These are phyloP conservation scores for Panaeolus cyanescens DNA, from an alignment of 768 basidiomycete genomes.

Conservation along the genomic window DNA sequence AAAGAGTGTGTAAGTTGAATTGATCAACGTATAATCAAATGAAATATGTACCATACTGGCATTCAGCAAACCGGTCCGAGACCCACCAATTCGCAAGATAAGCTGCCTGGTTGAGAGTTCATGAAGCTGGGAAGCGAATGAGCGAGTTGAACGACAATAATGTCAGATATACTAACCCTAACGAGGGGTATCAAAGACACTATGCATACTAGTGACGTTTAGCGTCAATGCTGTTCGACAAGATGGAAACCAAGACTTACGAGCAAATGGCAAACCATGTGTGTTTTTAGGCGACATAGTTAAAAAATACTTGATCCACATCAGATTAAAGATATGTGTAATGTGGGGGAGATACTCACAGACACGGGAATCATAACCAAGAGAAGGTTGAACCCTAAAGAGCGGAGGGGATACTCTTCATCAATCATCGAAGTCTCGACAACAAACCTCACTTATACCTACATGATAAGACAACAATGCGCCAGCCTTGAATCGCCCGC, in stretches of 20 bases:
- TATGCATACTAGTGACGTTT: slow-evolving; percentile 50
- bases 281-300: slow-evolving; percentile 47
- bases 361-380: slow-evolving; percentile 67
- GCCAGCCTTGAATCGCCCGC: slow-evolving; percentile 24
- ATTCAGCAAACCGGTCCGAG: slow-evolving; percentile 78
- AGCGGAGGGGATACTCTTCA: too few relatives aligned
- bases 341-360: slow-evolving; percentile 37
- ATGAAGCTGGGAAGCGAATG: slow-evolving; percentile 52
- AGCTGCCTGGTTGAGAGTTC: slow-evolving; percentile 77
- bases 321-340: not conserved
- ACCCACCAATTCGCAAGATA: slow-evolving; percentile 72
- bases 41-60: slow-evolving; percentile 65
- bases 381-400: slow-evolving; percentile 69
- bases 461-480: slow-evolving; percentile 28
- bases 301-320: slow-evolving; percentile 21
- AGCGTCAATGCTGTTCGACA: not conserved
- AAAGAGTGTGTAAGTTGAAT: slow-evolving; percentile 6
- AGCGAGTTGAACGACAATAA: not conserved
- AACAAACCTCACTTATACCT: not conserved
- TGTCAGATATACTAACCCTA: slow-evolving; percentile 43
- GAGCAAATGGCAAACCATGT: slow-evolving; percentile 59
- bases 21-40: not conserved
- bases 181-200: slow-evolving; percentile 79
- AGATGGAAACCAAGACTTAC: slow-evolving; percentile 38
- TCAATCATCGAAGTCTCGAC: not conserved